Percentiles rank a stretch among this genome's conserved stretches.
phyloP scores from a whole-genome alignment of 768 basidiomycete genomes.

The Trametes meyenii region DNA sequence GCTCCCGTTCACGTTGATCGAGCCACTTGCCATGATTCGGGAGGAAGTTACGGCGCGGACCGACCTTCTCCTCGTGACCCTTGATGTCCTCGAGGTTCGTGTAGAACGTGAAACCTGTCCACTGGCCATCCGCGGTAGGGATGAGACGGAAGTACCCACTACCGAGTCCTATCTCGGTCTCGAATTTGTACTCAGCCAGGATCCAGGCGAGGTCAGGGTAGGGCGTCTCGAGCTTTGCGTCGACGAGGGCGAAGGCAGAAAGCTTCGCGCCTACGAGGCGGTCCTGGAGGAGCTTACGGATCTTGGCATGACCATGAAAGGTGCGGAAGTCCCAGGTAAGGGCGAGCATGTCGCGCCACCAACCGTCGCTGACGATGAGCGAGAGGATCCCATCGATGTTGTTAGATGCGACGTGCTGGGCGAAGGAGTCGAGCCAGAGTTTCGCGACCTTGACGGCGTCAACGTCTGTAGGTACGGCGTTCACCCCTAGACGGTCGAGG shows the following conservation, averaged over 20 bases:
- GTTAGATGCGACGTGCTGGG: slow-evolving; percentile 35
- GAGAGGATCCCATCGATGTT: slow-evolving; percentile 40
- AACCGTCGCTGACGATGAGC: slow-evolving; percentile 36
- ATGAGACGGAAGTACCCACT: slow-evolving; percentile 49
- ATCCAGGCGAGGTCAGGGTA: slow-evolving; percentile 35
- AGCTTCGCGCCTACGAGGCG: slow-evolving; percentile 26
- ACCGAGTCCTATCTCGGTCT: slow-evolving; percentile 42
- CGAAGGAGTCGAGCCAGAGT: slow-evolving; percentile 48
- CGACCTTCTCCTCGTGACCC: slow-evolving; percentile 46
- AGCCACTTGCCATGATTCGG: slow-evolving; percentile 47
- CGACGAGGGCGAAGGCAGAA: slow-evolving; percentile 21
- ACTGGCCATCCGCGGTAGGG: slow-evolving; percentile 42
- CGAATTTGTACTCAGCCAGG: slow-evolving; percentile 44
- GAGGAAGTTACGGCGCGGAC: slow-evolving; percentile 35
- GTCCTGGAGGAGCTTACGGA: slow-evolving; percentile 34
- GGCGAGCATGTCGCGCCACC: slow-evolving; percentile 38
- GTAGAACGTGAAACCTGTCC: slow-evolving; percentile 52
- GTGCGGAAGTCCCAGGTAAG: slow-evolving; percentile 45
- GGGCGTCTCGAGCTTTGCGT: slow-evolving; percentile 23
- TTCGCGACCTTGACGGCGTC: slow-evolving; percentile 40
- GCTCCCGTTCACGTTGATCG: slow-evolving; percentile 39
- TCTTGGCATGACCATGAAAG: slow-evolving; percentile 36
- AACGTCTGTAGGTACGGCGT: slow-evolving; percentile 31
- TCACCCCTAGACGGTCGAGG: slow-evolving; percentile 31
- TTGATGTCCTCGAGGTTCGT: slow-evolving; percentile 56